Base-by-base conservation (phyloP, 257 asterid genomes). In the Nicotiana tomentosiformis region DNA sequence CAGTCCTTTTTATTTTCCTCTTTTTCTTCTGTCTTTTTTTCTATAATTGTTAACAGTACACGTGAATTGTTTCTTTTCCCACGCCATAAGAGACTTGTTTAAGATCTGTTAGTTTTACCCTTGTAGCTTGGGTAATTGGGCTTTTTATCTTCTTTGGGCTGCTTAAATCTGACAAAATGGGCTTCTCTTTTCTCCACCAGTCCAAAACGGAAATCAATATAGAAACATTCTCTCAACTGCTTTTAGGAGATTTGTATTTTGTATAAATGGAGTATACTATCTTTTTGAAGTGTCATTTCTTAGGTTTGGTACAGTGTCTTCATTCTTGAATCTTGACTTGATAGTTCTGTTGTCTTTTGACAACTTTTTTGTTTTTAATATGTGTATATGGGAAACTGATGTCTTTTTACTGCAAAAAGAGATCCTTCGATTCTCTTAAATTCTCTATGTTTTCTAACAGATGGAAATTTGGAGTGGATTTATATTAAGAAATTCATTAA, bases 91-190 rank as follows among this genome's bases (percentile, higher is more conserved):
- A 74, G 62, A 23, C 4, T 23, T 33, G 51, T 49, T 74, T 6
- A 74, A 14, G 1, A 74, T 0, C 80, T 74, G 2, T 7, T 74
- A 74, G 80, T 74, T 74, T 74, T 74, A 7, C 43, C 43, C 0
- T 3, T 74, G 80, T 1, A 12, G 39, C 39, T 74, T 46, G 26
- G 80, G 43, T 12, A 74, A 74, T 23, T 74, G 62, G 79, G 43
- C 79, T 33, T 74, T 74, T 43, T 43, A 43, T 43, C 51, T 43
- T 39, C 15, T 23, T 74, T 74, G 80, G 80, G 79, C 79, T 74
- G 46, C 10, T 39, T 39, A 39, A 39, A 29, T 39, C 46, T 39
- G 79, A 74, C 79, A 74, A 72, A 1, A 72, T 49, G 61, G 79
- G 80, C 43, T 49, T 74, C 39, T 74, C 43, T 74, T 14, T 74